Conservation (phyloP, 2,329 filamentous ascomycete genomes). For the Arachnomyces sp. region DNA sequence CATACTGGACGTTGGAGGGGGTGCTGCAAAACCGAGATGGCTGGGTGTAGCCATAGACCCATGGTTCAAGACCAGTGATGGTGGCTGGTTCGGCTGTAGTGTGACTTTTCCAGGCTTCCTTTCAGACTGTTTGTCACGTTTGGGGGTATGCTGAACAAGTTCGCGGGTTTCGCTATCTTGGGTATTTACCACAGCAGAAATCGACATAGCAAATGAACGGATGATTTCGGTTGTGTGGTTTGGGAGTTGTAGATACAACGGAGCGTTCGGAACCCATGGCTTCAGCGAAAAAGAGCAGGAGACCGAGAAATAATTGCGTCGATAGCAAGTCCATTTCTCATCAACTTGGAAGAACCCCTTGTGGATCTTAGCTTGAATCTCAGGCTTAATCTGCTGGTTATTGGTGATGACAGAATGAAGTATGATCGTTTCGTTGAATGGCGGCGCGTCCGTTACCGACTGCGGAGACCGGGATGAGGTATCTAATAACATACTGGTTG, state of each 20-base stretch:
- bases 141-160: slow-evolving; percentile 83
- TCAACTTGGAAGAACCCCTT: slow-evolving; percentile 82
- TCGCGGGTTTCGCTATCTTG: slow-evolving; percentile 70
- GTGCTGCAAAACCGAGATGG: slow-evolving; percentile 20
- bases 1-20: slow-evolving; percentile 19
- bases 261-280: slow-evolving; percentile 50
- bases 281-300: slow-evolving; percentile 68
- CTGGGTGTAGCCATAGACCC: slow-evolving; percentile 15
- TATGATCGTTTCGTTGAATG: slow-evolving; percentile 34
- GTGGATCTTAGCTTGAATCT: slow-evolving; percentile 73
- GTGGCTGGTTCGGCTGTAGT: slow-evolving; percentile 59
- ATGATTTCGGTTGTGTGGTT: slow-evolving; percentile 49
- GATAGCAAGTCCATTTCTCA: slow-evolving; percentile 83
- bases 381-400: slow-evolving; percentile 53
- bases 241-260: slow-evolving; percentile 49
- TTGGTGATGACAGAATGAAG: slow-evolving; percentile 29
- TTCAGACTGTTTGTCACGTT: slow-evolving; percentile 80
- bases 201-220: slow-evolving; percentile 70
- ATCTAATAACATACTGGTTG: slow-evolving; percentile 17
- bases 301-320: slow-evolving; percentile 85
- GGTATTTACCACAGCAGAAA: slow-evolving; percentile 75
- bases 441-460: slow-evolving; percentile 32
- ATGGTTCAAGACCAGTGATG: slow-evolving; percentile 30
- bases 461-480: slow-evolving; percentile 22
- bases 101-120: slow-evolving; percentile 63